phyloP scores from a whole-genome alignment of 352 stramenopile genomes.

The Phytophthora parvispora region DNA sequence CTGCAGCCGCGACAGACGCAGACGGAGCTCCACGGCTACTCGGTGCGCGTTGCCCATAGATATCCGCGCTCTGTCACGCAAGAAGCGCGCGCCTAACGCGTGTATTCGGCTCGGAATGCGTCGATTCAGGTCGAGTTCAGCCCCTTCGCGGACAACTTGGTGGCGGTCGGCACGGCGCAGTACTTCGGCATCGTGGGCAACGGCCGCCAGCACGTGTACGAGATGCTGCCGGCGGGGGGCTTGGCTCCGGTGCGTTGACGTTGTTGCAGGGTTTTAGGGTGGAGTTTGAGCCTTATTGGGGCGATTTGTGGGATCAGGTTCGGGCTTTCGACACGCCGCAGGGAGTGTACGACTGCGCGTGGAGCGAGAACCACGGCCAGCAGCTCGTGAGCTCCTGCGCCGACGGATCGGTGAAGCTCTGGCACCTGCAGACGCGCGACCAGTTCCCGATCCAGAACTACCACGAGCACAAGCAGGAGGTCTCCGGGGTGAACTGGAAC shows the following conservation, averaged over 20 bases:
- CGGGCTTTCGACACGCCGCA: constrained; percentile 92
- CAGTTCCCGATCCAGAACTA: constrained; percentile 91
- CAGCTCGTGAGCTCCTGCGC: constrained; percentile 91
- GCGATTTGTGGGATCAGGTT: constrained; percentile 42
- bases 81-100: background rate
- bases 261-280: background rate
- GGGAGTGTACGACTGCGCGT: constrained; percentile 92
- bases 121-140: constrained; percentile 89
- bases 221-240: constrained; percentile 73
- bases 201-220: constrained; percentile 86
- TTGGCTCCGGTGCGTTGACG: constrained; percentile 57
- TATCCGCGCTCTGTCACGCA: background rate
- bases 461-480: constrained; percentile 89
- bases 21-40: constrained; percentile 79
- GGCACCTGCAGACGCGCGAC: constrained; percentile 90
- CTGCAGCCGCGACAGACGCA: constrained; percentile 68
- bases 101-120: background rate
- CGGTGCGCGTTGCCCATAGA: constrained; percentile 32
- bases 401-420: constrained; percentile 92
- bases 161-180: constrained; percentile 91
- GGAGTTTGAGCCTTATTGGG: background rate
- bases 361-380: constrained; percentile 90
- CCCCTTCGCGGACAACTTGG: constrained; percentile 89
- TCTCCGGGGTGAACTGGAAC: constrained; percentile 93
- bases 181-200: constrained; percentile 96